Evolutionary conservation across 805 yeast species (phyloP).

Genomic region (Nakazawaea pomicola): DNA sequence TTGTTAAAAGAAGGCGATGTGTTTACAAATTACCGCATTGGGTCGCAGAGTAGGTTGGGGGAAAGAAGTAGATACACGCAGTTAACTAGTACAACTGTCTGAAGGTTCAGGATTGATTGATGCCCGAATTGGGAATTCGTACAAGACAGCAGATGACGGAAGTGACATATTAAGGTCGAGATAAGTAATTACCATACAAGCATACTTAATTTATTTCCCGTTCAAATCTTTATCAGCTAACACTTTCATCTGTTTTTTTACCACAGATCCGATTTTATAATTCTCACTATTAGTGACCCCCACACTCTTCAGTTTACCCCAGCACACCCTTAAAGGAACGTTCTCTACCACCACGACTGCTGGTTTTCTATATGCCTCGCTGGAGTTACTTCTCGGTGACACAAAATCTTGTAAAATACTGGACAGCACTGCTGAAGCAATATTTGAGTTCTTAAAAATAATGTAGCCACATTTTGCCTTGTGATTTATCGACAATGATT

Average conservation of each 20-base stretch:
- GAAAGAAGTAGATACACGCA: too few species aligned
- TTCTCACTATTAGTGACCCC: constrained; percentile 40
- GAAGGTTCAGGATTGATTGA: too few species aligned
- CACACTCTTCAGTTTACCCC: constrained; percentile 46
- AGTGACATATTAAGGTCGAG: too few species aligned
- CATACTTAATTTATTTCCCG: not conserved
- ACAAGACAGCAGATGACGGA: too few species aligned
- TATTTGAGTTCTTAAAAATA: constrained; percentile 40
- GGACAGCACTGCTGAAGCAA: constrained; percentile 44
- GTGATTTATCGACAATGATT: constrained; percentile 47
- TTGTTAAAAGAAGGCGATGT: too few species aligned
- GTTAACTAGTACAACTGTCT: too few species aligned
- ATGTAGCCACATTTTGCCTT: constrained; percentile 61
- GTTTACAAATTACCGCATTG: too few species aligned
- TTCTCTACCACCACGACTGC: constrained; percentile 27
- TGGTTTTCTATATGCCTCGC: constrained; percentile 19
- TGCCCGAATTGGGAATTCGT: too few species aligned
- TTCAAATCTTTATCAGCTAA: constrained; percentile 36
- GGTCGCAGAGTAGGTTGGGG: too few species aligned
- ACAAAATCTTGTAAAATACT: constrained; percentile 14
- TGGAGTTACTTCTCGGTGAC: constrained; percentile 1
- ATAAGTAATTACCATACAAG: too few species aligned
- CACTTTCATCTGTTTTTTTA: constrained; percentile 47
- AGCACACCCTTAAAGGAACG: constrained; percentile 46
- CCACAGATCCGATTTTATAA: constrained; percentile 43